A percentile compares a stretch with the other conserved stretches of the same genome.
These are phyloP conservation scores for Aureobasidium sp. DNA, from an alignment of 2,329 filamentous ascomycete species.

Conservation along the genomic window DNA sequence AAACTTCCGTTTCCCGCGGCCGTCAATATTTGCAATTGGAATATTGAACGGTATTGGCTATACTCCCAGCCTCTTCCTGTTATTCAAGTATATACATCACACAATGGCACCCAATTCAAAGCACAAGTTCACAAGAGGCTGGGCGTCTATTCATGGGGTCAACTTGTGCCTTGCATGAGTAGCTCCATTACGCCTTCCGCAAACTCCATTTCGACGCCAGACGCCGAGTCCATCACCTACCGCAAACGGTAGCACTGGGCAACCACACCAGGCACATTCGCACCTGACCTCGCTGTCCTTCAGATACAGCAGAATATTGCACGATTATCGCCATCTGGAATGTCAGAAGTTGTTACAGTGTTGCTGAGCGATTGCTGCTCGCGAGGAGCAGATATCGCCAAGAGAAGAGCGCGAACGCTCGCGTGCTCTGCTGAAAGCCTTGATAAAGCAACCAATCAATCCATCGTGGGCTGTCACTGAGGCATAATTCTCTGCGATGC, in stretches of 20 bases:
- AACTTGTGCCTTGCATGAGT: slow-evolving; percentile 8
- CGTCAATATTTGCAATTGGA: slow-evolving; percentile 7
- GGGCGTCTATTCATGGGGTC: neutral
- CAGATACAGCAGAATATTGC: neutral
- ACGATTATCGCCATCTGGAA: neutral
- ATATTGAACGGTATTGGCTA: slow-evolving; percentile 7
- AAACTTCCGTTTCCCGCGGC: neutral
- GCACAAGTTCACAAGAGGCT: slow-evolving; percentile 3
- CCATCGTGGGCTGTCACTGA: neutral
- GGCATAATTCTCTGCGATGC: neutral
- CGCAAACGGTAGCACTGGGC: slow-evolving; percentile 9
- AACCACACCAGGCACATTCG: neutral
- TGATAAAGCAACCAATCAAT: neutral
- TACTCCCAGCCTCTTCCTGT: neutral
- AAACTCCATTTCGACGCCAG: neutral
- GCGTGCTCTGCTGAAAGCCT: neutral
- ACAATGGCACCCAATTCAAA: neutral
- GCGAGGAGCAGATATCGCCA: neutral
- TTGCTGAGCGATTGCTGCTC: neutral
- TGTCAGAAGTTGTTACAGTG: neutral
- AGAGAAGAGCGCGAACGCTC: neutral
- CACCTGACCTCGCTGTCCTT: neutral
- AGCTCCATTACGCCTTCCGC: neutral
- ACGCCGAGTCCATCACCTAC: neutral
- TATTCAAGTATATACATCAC: neutral